Conservation (phyloP, 2,329 filamentous ascomycete species). For the Ophiostoma perfectum region DNA sequence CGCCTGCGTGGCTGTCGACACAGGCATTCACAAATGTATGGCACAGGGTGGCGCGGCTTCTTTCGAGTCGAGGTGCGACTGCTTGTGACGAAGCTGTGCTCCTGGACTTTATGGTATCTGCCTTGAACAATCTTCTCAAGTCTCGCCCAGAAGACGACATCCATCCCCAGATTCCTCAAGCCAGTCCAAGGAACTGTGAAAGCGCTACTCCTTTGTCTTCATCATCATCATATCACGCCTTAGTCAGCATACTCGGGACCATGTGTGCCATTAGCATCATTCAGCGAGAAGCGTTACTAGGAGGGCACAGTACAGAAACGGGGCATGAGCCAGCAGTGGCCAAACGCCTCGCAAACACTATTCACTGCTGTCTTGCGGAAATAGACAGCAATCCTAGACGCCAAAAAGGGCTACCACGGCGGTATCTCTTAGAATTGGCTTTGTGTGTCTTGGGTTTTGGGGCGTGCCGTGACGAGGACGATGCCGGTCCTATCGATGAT, state of each 20-base stretch:
- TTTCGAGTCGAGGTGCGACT: slow-evolving; percentile 31
- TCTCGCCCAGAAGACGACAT: slow-evolving; percentile 6
- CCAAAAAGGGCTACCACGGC: slow-evolving; percentile 4
- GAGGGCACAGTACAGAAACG: too few relatives aligned
- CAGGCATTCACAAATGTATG: slow-evolving; percentile 39
- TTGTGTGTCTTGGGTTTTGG: neutral
- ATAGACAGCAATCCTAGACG: neutral
- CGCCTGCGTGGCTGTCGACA: slow-evolving; percentile 42
- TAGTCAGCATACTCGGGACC: slow-evolving; percentile 40
- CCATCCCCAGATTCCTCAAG: neutral
- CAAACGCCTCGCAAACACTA: neutral
- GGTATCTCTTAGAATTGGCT: neutral
- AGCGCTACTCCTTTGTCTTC: neutral
- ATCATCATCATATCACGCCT: slow-evolving; percentile 34
- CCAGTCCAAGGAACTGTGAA: neutral
- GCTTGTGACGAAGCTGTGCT: slow-evolving; percentile 33
- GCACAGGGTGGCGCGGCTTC: slow-evolving; percentile 35
- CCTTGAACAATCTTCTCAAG: slow-evolving; percentile 14
- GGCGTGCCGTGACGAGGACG: neutral
- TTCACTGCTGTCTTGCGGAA: slow-evolving; percentile 3
- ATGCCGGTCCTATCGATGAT: neutral
- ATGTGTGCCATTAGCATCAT: slow-evolving; percentile 37
- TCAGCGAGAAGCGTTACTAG: slow-evolving; percentile 22
- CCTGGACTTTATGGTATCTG: slow-evolving; percentile 34
- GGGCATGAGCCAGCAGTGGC: neutral